Base-by-base conservation (phyloP, 345 rosid genomes). In the Microthlaspi erraticum region DNA sequence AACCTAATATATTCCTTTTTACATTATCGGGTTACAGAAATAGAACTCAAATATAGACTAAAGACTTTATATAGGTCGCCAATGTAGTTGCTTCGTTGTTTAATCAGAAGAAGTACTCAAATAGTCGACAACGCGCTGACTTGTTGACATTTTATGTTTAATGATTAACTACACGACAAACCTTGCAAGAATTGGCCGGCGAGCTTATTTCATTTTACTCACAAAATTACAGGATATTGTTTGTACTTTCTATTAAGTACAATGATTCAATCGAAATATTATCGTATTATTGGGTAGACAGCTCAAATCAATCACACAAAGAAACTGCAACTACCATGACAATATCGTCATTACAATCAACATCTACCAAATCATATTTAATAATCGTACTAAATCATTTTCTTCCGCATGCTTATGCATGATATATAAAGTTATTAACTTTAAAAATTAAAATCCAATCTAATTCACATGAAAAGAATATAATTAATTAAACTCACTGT, bases 121-220 rank as follows among this genome's bases (percentile, higher is more conserved):
- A 60, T 49, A 66, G 61, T 59, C 62, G 62, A 74, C 62, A 74
- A 60, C 57, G 50, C 57, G 68, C 48, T 66, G 73, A 74, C 73
- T 67, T 60, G 57, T 74, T 74, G 73, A 74, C 78, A 43, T 60
- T 63, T 39, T 19, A 43, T 74, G 62, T 59, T 9, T 59, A 39
- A 48, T 32, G 16, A 58, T 39, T 51, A 32, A 66, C 78, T 50
- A 74, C 43, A 68, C 16, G 74, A 74, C 78, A 68, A 18, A 60
- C 12, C 50, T 67, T 39, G 57, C 38, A 11, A 52, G 43, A 8
- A 26, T 60, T 68, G 74, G 78, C 56, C 74, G 64, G 78, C 44
- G 67, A 73, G 46, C 59, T 73, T 66, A 19, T 16, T 41, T 58
- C 60, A 34, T 36, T 68, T 66, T 45, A 33, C 36, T 34, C 29